Percentiles rank a stretch among this genome's conserved stretches.
Conservation (phyloP, 805 yeast genomes). For the Tanozyma kutaoensis region DNA sequence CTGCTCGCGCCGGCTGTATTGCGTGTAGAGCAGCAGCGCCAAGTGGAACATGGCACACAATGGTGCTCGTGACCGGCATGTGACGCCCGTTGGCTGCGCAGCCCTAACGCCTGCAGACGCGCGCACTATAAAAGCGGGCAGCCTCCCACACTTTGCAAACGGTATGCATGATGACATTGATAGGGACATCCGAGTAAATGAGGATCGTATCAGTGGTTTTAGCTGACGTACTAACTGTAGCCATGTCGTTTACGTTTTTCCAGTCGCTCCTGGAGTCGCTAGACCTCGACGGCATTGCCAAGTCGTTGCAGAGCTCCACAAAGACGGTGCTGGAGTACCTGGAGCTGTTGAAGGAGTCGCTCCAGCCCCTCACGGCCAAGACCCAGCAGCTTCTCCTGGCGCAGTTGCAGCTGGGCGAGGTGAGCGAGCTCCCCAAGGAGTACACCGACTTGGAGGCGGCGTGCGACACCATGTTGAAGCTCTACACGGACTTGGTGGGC, state of each 20-base stretch:
- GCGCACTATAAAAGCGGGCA: too few species aligned
- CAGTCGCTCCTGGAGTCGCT: constrained; percentile 29
- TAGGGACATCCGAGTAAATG: too few species aligned
- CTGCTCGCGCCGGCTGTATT: constrained; percentile 31
- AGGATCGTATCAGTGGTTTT: too few species aligned
- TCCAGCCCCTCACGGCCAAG: constrained; percentile 44
- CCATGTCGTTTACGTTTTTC: constrained; percentile 25
- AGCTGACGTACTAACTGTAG: neutral
- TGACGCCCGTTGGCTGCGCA: too few species aligned
- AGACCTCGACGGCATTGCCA: constrained; percentile 20
- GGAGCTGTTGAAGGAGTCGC: constrained; percentile 23
- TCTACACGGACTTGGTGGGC: constrained; percentile 37
- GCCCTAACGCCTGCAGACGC: too few species aligned
- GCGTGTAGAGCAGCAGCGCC: constrained; percentile 30
- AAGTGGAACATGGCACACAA: constrained; percentile 32
- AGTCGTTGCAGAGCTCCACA: constrained; percentile 20
- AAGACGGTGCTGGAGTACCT: constrained; percentile 25
- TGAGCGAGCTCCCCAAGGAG: constrained; percentile 63
- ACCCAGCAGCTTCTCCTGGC: constrained; percentile 48
- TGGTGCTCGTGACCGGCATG: too few species aligned
- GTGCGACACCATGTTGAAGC: constrained; percentile 49
- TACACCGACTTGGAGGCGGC: constrained; percentile 54
- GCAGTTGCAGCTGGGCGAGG: constrained; percentile 48
- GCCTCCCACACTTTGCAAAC: too few species aligned
- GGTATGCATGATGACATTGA: too few species aligned